Base-by-base conservation (phyloP, 164 flowering plant species). In the Vitis labrusca region DNA sequence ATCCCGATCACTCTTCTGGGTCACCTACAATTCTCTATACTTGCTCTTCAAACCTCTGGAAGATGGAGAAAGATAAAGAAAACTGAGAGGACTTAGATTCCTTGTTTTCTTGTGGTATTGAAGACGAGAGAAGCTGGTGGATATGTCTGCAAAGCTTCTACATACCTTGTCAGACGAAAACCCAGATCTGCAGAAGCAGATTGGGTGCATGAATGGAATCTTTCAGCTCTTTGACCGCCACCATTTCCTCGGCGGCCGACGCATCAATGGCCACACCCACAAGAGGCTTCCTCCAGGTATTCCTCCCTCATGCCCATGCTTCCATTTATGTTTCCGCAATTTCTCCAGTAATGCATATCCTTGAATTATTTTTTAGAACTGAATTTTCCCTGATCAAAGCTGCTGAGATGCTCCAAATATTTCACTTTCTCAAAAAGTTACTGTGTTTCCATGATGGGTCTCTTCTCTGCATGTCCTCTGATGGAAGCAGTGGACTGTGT, bases 201-300 rank as follows among this genome's bases (percentile, higher is more conserved):
- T 85, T 64, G 91, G 93, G 6, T 89, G 93, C 73, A 87, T 89
- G 84, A 83, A 77, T 71, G 91, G 91, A 2, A 65, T 89, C 17
- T 78, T 89, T 57, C 93, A 89, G 71, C 67, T 88, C 61, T 84
- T 89, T 67, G 92, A 88, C 71, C 90, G 97, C 59, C 87, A 82
- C 62, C 86, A 88, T 76, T 76, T 86, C 54, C 66, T 86, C 48
- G 63, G 76, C 10, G 74, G 81, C 62, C 82, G 83, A 56, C 81
- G 89, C 32, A 55, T 77, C n/a, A 68, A 64, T 50, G 62, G 78
- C 72, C 76, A 69, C 56, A 72, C 64, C 70, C 86, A 72, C 69
- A 85, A 80, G 66, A 85, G 72, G 61, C 80, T 85, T 48, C 86
- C 77, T 59, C 72, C 82, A 73, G 90, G 90, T 86, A 83, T 48